Conservation (phyloP, 2,329 filamentous ascomycete species). For the Hymenoscyphus fraxineus region DNA sequence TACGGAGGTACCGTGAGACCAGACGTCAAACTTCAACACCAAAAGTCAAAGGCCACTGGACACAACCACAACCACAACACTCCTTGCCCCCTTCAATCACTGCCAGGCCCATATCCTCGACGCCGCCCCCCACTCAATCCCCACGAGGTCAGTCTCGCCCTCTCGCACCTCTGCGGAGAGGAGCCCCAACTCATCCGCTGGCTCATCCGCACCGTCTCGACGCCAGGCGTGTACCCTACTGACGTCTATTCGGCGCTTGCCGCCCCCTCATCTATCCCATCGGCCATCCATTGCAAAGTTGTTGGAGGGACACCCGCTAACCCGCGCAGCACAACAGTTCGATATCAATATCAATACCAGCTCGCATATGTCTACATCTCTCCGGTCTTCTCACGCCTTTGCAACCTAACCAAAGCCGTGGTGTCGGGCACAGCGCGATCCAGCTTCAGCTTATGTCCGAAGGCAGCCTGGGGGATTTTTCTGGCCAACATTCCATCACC, state of each 20-base stretch:
- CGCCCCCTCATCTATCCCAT: conserved; percentile 15
- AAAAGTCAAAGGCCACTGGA: not conserved
- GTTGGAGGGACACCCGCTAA: conserved; percentile 7
- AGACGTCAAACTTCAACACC: conserved; percentile 2
- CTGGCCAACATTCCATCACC: conserved; percentile 17
- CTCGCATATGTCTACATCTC: conserved; percentile 5
- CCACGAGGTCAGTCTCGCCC: not conserved
- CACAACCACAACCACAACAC: not conserved
- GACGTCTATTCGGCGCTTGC: conserved; percentile 8
- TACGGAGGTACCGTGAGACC: not conserved
- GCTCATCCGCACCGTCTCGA: not conserved
- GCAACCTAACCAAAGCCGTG: not conserved
- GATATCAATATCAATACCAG: conserved; percentile 1
- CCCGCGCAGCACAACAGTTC: conserved; percentile 18
- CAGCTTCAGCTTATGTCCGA: conserved; percentile 14
- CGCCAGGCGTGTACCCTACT: conserved; percentile 1
- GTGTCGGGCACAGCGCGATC: conserved; percentile 20
- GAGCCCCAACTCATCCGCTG: not conserved
- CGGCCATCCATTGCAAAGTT: conserved; percentile 12
- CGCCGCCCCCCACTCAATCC: not conserved
- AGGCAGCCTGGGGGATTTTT: conserved; percentile 20
- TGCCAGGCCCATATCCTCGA: not conserved
- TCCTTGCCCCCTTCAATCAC: not conserved
- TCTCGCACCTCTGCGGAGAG: not conserved
- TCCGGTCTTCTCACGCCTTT: not conserved